A percentile compares a stretch with the other conserved stretches of the same genome.
Conservation (phyloP, 345 rosid genomes). For the Acer campestre region DNA sequence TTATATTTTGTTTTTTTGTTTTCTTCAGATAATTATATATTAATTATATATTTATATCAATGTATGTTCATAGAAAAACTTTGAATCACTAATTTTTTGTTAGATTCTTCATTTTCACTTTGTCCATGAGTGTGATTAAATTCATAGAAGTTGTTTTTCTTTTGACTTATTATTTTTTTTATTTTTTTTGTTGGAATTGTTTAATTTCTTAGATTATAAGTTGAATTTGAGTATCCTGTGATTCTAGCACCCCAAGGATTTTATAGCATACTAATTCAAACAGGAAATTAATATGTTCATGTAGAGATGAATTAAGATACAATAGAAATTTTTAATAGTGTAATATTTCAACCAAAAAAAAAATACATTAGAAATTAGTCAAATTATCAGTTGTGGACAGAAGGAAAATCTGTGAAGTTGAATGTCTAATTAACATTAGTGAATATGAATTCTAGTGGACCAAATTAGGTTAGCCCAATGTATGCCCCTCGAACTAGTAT, state of each 20-base stretch:
- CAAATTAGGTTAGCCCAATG: no score
- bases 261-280: not conserved
- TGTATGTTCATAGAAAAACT: constrained; percentile 6
- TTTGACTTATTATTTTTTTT: not conserved
- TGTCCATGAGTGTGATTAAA: not conserved
- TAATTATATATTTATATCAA: not conserved
- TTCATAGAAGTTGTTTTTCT: not conserved
- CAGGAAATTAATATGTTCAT: not conserved
- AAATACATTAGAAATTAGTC: no score
- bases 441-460: not conserved
- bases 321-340: no score
- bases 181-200: not conserved
- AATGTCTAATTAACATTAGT: not conserved
- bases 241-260: not conserved
- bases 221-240: not conserved
- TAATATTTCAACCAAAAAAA: no score
- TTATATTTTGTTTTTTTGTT: not conserved
- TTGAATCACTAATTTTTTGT: constrained; percentile 11
- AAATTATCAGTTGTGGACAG: no score
- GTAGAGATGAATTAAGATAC: no score
- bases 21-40: not conserved
- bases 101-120: not conserved
- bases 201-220: not conserved
- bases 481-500: no score
- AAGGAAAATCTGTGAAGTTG: not conserved